Base-by-base conservation (phyloP, 345 rosid genomes). In the Anacardium occidentale region DNA sequence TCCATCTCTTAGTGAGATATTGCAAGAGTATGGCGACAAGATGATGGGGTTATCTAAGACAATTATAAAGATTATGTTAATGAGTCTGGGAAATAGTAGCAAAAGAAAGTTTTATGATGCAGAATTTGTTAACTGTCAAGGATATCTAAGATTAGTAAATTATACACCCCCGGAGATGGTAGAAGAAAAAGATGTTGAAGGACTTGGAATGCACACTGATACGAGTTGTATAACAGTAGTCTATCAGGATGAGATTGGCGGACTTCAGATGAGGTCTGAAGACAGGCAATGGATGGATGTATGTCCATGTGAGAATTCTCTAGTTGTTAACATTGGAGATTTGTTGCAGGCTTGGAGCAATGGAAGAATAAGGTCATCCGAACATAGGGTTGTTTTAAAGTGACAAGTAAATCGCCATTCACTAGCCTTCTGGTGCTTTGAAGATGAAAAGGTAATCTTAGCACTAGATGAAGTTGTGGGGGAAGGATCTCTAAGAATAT, bases 331-430 rank as follows among this genome's bases (percentile, higher is more conserved):
- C 73, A 70, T 92, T 57, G 97, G 94, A 24, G 96, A 93, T 79
- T 64, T 90, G 48, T 70, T 93, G 95, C 88, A 91, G 72, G 93
- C 95, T 45, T 90, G 97, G 93, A 92, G 89, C 83, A 90, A 90
- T 44, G 93, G 85, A 7, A 62, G 69, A 73, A 66, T 91, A 74
- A 84, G 93, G 70, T 92, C 93, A 22, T 88, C 93, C 1, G 89
- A 90, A 71, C 97, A 91, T 74, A 73, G 89, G 14, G 95, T 91
- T 63, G 80, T 91, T 53, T 71, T 91, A 66, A 84, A 70, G 62
- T 78, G 71, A 50, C 54, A 50, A 0, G 80, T 67, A 54, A 85
- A 84, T 74, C 85, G 92, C 57, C 80, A 76, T 22, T 90, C 92
- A 9, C 77, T 90, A n/a, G 89, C 92, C 26, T 88, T 90, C 56